Base-by-base conservation (phyloP, 805 yeast genomes). In the Jamesozyma lodderae region DNA sequence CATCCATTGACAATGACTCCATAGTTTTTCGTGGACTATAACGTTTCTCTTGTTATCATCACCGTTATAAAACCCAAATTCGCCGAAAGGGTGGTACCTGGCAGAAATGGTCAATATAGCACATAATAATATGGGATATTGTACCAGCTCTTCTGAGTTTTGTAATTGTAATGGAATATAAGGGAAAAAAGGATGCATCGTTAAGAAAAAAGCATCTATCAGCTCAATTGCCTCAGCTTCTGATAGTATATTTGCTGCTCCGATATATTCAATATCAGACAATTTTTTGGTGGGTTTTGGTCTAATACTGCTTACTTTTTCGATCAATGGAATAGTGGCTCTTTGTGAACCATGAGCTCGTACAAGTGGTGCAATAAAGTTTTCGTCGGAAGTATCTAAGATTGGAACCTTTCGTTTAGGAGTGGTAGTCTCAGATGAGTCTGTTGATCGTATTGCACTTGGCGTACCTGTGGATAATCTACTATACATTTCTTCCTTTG, bases 131-230 rank as follows among this genome's bases (percentile, higher is more conserved):
- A 88, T 76, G 1, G 96, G 95, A 57, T 83, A 82, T 4, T 79
- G 79, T 1, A 87, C 79, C 24, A 88, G 61, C 6, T 71, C 74
- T 31, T 73, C 72, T 0, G 84, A 73, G 38, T 75, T 69, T 35
- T 79, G 88, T 28, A 87, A 55, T 44, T 81, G 83, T 22, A 68
- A 64, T 1, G 96, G 95, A 28, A 90, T 70, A 53, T 79, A 83
- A 1, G 96, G 96, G 62, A 82, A 88, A 57, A 77, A 88, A 2
- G 95, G 96, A 58, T 85, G 94, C 77, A 88, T 73, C 3, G 86
- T 75, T 4, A 74, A 58, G 55, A 84, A 84, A 59, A 83, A 88
- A 37, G 77, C 55, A 27, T 69, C 66, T 19, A 82, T 71, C 23
- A 79, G 59, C 35, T 60, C 62, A 33, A 65, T 70, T 2, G 88